A percentile compares a stretch with the other conserved stretches of the same genome.
Conservation (phyloP, 352 stramenopile genomes). For the Phytophthora ohioensis region DNA sequence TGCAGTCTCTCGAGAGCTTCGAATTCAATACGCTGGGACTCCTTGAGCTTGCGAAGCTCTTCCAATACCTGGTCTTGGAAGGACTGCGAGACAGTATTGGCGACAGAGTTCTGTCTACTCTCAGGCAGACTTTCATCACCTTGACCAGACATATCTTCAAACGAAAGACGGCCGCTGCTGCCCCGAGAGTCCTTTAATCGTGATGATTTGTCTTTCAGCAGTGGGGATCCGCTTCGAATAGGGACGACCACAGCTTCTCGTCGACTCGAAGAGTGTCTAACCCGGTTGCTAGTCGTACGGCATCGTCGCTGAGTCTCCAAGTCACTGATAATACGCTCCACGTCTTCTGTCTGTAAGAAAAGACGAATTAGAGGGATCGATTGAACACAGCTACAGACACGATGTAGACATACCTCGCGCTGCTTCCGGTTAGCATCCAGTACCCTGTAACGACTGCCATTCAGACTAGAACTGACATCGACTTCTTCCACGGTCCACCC, state of each 20-base stretch:
- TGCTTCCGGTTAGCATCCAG: slow-evolving; percentile 50
- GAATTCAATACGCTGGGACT: slow-evolving; percentile 39
- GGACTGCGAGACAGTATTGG: slow-evolving; percentile 20
- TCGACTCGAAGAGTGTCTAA: slow-evolving; percentile 8
- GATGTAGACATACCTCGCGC: slow-evolving; percentile 34
- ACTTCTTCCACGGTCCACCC: slow-evolving; percentile 23
- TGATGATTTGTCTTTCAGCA: slow-evolving; percentile 3
- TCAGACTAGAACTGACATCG: slow-evolving; percentile 13
- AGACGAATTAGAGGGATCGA: not conserved
- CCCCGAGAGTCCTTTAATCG: not conserved
- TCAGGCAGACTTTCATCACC: slow-evolving; percentile 21
- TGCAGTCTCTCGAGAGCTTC: slow-evolving; percentile 26
- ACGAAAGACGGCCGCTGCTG: slow-evolving; percentile 11
- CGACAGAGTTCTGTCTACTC: not conserved
- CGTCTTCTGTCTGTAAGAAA: slow-evolving; percentile 38
- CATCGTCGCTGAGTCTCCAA: slow-evolving; percentile 37
- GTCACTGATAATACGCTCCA: slow-evolving; percentile 57
- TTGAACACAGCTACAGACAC: not conserved
- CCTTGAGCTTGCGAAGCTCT: slow-evolving; percentile 62
- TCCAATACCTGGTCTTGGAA: slow-evolving; percentile 60
- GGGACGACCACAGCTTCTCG: slow-evolving; percentile 15
- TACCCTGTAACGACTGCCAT: slow-evolving; percentile 48
- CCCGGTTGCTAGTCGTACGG: slow-evolving; percentile 7
- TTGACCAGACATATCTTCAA: slow-evolving; percentile 8
- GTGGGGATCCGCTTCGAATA: slow-evolving; percentile 21